Base-by-base conservation (phyloP, 2,329 filamentous ascomycete species). In the Monosporascus sp. region DNA sequence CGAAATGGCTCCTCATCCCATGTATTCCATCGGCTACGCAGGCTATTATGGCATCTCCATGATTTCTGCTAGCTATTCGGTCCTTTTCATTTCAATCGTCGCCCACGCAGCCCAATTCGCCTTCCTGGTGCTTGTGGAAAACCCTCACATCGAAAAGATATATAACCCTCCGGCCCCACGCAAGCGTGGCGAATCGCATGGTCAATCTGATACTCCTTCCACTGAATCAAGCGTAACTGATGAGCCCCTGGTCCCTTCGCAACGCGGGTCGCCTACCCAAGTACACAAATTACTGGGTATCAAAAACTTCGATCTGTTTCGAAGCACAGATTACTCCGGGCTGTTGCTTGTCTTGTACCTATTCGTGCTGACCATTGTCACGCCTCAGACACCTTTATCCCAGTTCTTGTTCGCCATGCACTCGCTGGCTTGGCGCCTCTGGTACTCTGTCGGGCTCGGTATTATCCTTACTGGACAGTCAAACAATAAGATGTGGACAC, bases 11-110 rank as follows among this genome's bases (percentile, higher is more conserved):
- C 94, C 94, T 35, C 94, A 97, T 69, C 93, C 93, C 58, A 97
- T 97, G 93, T 97, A 97, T 74, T 96, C 92, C 52, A 93, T 97
- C 65, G 94, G 94, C 40, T 99, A 99, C 72, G 91, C 91, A 50
- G 94, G 94, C 47, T 99, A 95, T 76, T 99, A 99, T 70, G 94
- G 94, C 63, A 97, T 97, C 67, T 97, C 93, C 55, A 87, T 97
- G 76, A 95, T 99, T 87, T 92, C 91, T 47, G 93, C 93, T 57
- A 99, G 94, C 78, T 97, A 97, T 74, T 91, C 93, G 66, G 93
- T 99, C 54, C 81, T 99, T 49, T 92, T 96, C 78, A 97, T 97
- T 70, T 97, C 94, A 53, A 93, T 99, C 65, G 74, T 95, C 65
- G 94, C 93, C 56, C 94, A 99, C 74, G 85, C 91, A 63, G 90